These are phyloP conservation scores for Neonectria neomacrospora DNA, from an alignment of 2,329 filamentous ascomycete genomes.

Conservation along the genomic window DNA sequence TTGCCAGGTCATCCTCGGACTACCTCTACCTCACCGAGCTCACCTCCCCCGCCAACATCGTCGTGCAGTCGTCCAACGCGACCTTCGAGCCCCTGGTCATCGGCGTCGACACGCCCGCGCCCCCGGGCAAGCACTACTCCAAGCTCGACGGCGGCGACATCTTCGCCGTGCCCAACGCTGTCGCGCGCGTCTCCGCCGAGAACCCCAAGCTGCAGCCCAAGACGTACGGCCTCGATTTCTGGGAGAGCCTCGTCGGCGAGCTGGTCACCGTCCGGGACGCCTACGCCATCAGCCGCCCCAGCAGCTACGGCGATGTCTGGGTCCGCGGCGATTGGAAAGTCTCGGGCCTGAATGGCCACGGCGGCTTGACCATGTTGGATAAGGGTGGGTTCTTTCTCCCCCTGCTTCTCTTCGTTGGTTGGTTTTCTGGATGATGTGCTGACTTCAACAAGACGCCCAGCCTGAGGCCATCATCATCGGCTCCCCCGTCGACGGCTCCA, in stretches of 20 bases:
- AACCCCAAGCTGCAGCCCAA: constrained; percentile 72
- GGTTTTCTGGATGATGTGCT: background rate
- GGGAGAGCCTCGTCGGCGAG: constrained; percentile 76
- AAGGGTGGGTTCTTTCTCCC: constrained; percentile 52
- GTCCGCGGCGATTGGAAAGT: constrained; percentile 72
- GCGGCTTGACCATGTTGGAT: constrained; percentile 71
- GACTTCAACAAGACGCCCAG: constrained; percentile 67
- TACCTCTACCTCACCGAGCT: constrained; percentile 75
- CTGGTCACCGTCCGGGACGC: constrained; percentile 71
- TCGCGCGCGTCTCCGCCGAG: constrained; percentile 63
- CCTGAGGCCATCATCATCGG: constrained; percentile 76
- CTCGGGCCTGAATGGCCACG: constrained; percentile 70
- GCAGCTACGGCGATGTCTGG: constrained; percentile 75
- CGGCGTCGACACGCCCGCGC: constrained; percentile 65
- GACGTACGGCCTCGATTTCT: constrained; percentile 76
- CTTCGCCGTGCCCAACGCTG: constrained; percentile 72
- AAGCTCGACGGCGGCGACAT: constrained; percentile 73
- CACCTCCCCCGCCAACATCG: constrained; percentile 63
- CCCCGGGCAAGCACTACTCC: constrained; percentile 71
- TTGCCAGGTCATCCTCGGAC: constrained; percentile 58
- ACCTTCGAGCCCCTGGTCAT: constrained; percentile 68
- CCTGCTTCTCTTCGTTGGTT: background rate
- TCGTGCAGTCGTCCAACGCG: constrained; percentile 64
- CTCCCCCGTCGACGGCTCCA: constrained; percentile 71
- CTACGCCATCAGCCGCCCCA: constrained; percentile 68